A percentile compares a stretch with the other conserved stretches of the same genome.
Conservation (phyloP, 805 yeast genomes). For the Suhomyces faveliae region DNA sequence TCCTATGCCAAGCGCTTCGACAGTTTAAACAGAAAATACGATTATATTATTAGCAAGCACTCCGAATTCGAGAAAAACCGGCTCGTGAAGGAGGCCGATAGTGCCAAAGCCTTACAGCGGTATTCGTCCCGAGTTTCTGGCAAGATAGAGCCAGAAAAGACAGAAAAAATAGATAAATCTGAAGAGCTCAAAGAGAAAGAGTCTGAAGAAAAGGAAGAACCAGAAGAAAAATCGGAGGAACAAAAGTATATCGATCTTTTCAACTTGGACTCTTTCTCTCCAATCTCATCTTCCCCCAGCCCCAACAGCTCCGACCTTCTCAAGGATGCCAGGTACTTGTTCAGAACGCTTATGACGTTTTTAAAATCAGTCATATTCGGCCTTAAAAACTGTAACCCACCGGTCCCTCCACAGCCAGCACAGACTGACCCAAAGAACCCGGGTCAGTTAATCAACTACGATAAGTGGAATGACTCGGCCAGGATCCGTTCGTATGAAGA, state of each 20-base stretch:
- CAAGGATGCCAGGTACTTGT: constrained; percentile 84
- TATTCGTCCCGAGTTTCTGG: constrained; percentile 28
- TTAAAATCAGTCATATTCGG: constrained; percentile 88
- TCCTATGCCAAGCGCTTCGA: constrained; percentile 83
- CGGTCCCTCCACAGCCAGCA: constrained; percentile 48
- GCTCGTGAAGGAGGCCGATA: constrained; percentile 39
- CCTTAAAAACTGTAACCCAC: constrained; percentile 84
- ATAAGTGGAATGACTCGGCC: constrained; percentile 81
- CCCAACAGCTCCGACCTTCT: constrained; percentile 60
- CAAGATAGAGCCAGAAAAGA: constrained; percentile 18
- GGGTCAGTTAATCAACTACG: constrained; percentile 40
- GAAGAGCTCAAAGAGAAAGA: constrained; percentile 11
- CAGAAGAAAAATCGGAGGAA: constrained; percentile 23
- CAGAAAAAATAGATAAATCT: neutral
- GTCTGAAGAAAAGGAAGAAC: constrained; percentile 4
- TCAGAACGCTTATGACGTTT: constrained; percentile 86
- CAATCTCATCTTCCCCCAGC: constrained; percentile 58
- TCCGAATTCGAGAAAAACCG: constrained; percentile 48
- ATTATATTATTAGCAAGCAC: constrained; percentile 62
- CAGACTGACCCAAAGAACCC: constrained; percentile 45
- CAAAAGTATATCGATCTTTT: constrained; percentile 25
- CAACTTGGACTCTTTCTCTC: constrained; percentile 42
- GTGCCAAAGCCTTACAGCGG: constrained; percentile 39
- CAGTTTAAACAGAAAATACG: constrained; percentile 69
- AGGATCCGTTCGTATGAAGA: constrained; percentile 84